These are phyloP conservation scores for Theobroma grandiflorum DNA, from an alignment of 441 rosid genomes.

Conservation along the genomic window DNA sequence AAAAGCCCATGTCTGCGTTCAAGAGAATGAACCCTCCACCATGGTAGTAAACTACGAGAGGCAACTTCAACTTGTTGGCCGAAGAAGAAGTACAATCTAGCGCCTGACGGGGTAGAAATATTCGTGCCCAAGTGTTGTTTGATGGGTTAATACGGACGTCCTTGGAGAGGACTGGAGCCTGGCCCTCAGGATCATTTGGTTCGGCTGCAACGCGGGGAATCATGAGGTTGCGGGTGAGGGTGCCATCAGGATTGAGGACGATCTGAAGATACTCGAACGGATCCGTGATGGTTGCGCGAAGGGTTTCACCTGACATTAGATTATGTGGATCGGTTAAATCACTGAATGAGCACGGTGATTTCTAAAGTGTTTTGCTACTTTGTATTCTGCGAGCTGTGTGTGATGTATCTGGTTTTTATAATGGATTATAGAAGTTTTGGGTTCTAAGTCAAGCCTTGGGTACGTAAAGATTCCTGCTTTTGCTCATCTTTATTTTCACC, in stretches of 20 bases:
- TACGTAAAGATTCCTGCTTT: neutral
- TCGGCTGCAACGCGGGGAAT: slow-evolving; percentile 23
- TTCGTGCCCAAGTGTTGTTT: slow-evolving; percentile 44
- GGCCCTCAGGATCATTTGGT: slow-evolving; percentile 37
- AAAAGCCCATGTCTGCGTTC: slow-evolving; percentile 19
- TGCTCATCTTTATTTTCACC: neutral
- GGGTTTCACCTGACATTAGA: neutral
- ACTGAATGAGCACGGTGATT: no score
- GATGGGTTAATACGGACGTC: slow-evolving; percentile 46
- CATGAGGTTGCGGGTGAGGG: slow-evolving; percentile 46
- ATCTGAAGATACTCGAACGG: slow-evolving; percentile 48
- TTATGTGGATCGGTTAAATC: neutral
- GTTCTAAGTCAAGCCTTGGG: neutral
- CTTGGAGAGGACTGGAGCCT: slow-evolving; percentile 37
- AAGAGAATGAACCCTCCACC: slow-evolving; percentile 54
- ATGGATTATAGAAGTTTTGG: neutral
- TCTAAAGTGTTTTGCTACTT: neutral
- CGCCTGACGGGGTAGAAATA: slow-evolving; percentile 44
- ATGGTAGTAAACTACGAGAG: slow-evolving; percentile 49
- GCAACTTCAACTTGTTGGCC: slow-evolving; percentile 32
- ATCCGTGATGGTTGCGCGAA: slow-evolving; percentile 33
- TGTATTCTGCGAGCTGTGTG: neutral
- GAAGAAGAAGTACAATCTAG: slow-evolving; percentile 4
- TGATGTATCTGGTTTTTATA: neutral
- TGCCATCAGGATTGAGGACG: slow-evolving; percentile 52